Evolutionary conservation across 805 yeast genomes (phyloP).

Genomic region (Tetrapisispora namnaoensis): DNA sequence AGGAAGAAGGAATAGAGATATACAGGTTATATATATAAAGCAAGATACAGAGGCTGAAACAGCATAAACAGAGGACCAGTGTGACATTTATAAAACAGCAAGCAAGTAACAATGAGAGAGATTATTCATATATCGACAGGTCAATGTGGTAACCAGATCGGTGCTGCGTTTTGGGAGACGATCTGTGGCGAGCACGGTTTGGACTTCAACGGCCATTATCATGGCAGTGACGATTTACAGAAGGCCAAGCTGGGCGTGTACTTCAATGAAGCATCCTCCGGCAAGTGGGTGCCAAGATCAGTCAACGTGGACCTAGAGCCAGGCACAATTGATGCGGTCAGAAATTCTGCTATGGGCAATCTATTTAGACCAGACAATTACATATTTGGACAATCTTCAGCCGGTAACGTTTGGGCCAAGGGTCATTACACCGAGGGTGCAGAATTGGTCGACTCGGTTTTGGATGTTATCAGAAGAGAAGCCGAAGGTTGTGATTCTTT

Average conservation of each 20-base stretch:
- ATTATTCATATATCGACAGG: slow-evolving; percentile 91
- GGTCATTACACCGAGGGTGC: slow-evolving; percentile 97
- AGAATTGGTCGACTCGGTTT: slow-evolving; percentile 78
- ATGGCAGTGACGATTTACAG: slow-evolving; percentile 47
- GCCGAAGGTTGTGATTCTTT: slow-evolving; percentile 88
- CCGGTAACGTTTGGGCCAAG: slow-evolving; percentile 96
- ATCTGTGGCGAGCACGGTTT: slow-evolving; percentile 83
- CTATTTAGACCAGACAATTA: slow-evolving; percentile 88
- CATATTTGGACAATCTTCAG: slow-evolving; percentile 83
- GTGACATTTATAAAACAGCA: not conserved
- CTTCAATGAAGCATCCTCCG: slow-evolving; percentile 77
- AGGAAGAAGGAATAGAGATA: not conserved
- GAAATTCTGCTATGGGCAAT: slow-evolving; percentile 70
- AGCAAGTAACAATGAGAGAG: slow-evolving; percentile 26
- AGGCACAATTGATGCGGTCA: slow-evolving; percentile 81
- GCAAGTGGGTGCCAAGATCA: slow-evolving; percentile 89
- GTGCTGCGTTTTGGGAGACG: slow-evolving; percentile 91
- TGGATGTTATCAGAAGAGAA: slow-evolving; percentile 87
- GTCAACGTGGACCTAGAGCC: slow-evolving; percentile 91
- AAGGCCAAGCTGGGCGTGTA: slow-evolving; percentile 63
- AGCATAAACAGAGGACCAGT: too few relatives aligned
- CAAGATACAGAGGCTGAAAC: not conserved
- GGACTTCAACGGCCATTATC: slow-evolving; percentile 64
- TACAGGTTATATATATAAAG: not conserved
- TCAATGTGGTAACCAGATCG: slow-evolving; percentile 98